These are phyloP conservation scores for Keithomyces neogunnii DNA, from an alignment of 2,329 filamentous ascomycete species.

Conservation along the genomic window DNA sequence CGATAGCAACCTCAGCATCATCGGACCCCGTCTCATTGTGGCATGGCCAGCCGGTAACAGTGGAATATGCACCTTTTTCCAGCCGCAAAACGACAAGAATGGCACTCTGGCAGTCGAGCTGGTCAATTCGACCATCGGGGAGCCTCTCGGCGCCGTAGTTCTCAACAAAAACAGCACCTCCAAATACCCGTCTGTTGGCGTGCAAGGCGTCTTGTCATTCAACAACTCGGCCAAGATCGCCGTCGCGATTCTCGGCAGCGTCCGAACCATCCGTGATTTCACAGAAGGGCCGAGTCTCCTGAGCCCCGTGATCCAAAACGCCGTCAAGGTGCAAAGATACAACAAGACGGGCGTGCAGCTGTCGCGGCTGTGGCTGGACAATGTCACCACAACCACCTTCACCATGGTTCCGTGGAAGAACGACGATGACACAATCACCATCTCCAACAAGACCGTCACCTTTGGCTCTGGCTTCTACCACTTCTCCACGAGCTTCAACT, in stretches of 20 bases:
- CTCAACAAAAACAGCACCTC: constrained; percentile 16
- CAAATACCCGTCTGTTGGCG: constrained; percentile 38
- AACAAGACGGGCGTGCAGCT: constrained; percentile 37
- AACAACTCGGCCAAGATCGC: constrained; percentile 48
- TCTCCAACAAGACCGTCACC: constrained; percentile 32
- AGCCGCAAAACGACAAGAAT: constrained; percentile 42
- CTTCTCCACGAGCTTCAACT: constrained; percentile 53
- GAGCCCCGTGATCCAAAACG: constrained; percentile 44
- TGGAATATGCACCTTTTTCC: constrained; percentile 48
- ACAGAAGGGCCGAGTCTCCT: constrained; percentile 48
- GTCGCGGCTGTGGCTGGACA: constrained; percentile 52
- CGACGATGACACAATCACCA: constrained; percentile 20
- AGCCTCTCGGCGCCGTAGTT: constrained; percentile 37
- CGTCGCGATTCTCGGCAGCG: constrained; percentile 51
- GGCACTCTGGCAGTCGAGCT: constrained; percentile 44
- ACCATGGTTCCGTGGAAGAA: constrained; percentile 31
- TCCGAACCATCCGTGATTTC: constrained; percentile 55
- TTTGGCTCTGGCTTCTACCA: constrained; percentile 47
- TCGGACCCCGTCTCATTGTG: constrained; percentile 48
- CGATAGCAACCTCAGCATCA: constrained; percentile 43
- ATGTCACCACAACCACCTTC: constrained; percentile 46
- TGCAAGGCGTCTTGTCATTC: constrained; percentile 45
- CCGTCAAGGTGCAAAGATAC: constrained; percentile 31
- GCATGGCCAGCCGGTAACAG: constrained; percentile 61
- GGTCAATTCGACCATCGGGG: constrained; percentile 37